phyloP scores from a whole-genome alignment of 805 yeast genomes.

The Hanseniaspora lindneri region DNA sequence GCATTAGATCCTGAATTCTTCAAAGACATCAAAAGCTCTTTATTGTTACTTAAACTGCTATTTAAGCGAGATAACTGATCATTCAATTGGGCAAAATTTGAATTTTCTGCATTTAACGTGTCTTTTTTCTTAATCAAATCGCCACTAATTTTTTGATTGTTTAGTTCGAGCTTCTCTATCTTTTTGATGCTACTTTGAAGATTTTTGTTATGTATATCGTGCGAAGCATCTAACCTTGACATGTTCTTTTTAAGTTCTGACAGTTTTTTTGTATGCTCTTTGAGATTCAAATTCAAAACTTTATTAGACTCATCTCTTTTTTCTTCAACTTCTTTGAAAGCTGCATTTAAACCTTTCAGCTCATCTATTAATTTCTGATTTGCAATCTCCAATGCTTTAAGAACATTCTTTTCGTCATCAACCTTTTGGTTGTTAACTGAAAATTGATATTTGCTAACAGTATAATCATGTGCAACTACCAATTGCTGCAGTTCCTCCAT shows the following conservation, averaged over 20 bases:
- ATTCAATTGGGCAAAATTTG: conserved; percentile 33
- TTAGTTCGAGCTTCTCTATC: conserved; percentile 27
- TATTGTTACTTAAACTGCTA: conserved; percentile 43
- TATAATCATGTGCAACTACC: conserved; percentile 68
- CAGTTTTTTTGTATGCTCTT: conserved; percentile 49
- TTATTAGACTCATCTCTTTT: conserved; percentile 44
- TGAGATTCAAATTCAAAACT: conserved; percentile 34
- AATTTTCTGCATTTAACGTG: conserved; percentile 36
- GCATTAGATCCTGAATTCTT: conserved; percentile 82
- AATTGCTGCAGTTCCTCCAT: conserved; percentile 62
- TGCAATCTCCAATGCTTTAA: conserved; percentile 34
- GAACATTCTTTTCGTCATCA: conserved; percentile 35
- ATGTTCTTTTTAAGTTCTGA: conserved; percentile 46
- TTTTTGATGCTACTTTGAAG: conserved; percentile 40
- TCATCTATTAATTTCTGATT: conserved; percentile 41
- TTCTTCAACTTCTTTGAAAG: conserved; percentile 41
- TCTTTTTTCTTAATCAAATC: conserved; percentile 31
- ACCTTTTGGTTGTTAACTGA: conserved; percentile 31
- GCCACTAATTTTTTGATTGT: conserved; percentile 30
- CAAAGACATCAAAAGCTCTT: conserved; percentile 67
- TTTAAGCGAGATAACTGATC: conserved; percentile 28
- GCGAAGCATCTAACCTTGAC: conserved; percentile 56
- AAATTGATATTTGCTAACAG: conserved; percentile 22
- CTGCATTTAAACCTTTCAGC: conserved; percentile 46
- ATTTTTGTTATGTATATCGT: conserved; percentile 47